Conservation (phyloP, 192 early-diverging fungal species). For the Gaertneriomyces semiglobifer region DNA sequence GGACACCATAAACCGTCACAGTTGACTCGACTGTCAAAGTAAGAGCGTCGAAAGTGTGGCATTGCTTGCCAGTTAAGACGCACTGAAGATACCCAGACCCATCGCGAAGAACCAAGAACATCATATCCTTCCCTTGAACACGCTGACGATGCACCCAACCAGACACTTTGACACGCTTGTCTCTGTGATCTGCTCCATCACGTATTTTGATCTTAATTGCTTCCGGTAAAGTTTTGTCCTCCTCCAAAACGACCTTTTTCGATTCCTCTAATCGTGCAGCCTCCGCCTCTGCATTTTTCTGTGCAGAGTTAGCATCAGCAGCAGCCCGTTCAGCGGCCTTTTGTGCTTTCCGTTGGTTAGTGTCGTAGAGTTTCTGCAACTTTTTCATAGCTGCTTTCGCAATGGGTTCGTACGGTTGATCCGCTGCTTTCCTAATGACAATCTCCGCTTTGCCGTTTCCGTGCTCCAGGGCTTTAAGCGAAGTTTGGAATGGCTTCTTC, state of each 20-base stretch:
- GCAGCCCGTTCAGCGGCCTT: slow-evolving; percentile 37
- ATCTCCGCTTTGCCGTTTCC: slow-evolving; percentile 40
- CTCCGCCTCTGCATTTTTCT: slow-evolving; percentile 57
- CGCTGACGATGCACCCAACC: slow-evolving; percentile 96
- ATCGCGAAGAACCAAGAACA: slow-evolving; percentile 86
- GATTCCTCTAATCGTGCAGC: slow-evolving; percentile 73
- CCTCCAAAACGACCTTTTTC: slow-evolving; percentile 66
- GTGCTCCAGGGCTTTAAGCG: slow-evolving; percentile 66
- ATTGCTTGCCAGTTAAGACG: slow-evolving; percentile 80
- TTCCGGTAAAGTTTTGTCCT: slow-evolving; percentile 68
- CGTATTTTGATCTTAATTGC: slow-evolving; percentile 79
- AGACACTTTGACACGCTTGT: slow-evolving; percentile 72
- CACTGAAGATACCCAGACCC: slow-evolving; percentile 92
- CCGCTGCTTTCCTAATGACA: slow-evolving; percentile 64
- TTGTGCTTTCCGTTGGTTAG: slow-evolving; percentile 59
- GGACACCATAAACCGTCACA: slow-evolving; percentile 75
- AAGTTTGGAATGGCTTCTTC: slow-evolving; percentile 73
- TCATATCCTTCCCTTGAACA: slow-evolving; percentile 94
- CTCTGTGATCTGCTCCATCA: slow-evolving; percentile 59
- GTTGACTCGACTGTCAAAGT: slow-evolving; percentile 90
- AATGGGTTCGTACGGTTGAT: slow-evolving; percentile 66
- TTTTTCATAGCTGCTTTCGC: slow-evolving; percentile 92
- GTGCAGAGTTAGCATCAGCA: slow-evolving; percentile 47
- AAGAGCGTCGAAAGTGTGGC: slow-evolving; percentile 90
- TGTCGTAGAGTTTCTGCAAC: slow-evolving; percentile 74